Evolutionary conservation across 2,329 filamentous ascomycete genomes (phyloP).

Genomic region (Fusarium gaditjirri): DNA sequence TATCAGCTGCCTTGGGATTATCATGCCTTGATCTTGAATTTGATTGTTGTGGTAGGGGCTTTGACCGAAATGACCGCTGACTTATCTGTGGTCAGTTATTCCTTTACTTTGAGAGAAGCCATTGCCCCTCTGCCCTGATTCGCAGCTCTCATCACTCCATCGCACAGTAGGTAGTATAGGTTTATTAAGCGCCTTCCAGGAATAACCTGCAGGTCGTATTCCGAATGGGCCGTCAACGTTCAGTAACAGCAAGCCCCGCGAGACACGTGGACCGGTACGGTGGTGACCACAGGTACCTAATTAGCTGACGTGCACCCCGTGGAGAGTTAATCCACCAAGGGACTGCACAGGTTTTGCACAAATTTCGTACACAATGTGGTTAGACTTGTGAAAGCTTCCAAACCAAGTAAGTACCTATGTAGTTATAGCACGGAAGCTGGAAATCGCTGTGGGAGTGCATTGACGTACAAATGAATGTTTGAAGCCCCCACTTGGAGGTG

Average conservation of each 20-base stretch:
- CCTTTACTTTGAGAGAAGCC: background rate
- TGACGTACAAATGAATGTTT: slow-evolving; percentile 33
- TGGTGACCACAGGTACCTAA: background rate
- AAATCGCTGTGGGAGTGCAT: slow-evolving; percentile 24
- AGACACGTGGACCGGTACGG: slow-evolving; percentile 33
- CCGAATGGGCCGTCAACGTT: slow-evolving; percentile 10
- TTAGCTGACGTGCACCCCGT: slow-evolving; percentile 22
- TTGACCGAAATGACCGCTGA: slow-evolving; percentile 6
- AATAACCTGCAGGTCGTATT: slow-evolving; percentile 7
- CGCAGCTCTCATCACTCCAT: background rate
- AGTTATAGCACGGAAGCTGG: background rate
- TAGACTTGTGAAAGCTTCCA: slow-evolving; percentile 14
- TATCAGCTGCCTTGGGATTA: background rate
- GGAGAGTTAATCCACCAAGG: background rate
- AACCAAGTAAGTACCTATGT: background rate
- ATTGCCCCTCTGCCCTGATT: background rate
- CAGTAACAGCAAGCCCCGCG: slow-evolving; percentile 2
- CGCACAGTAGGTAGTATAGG: background rate
- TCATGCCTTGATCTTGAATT: background rate
- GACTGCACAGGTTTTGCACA: slow-evolving; percentile 14
- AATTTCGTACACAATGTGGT: slow-evolving; percentile 6
- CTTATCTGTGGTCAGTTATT: background rate
- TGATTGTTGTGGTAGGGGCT: background rate
- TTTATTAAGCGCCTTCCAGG: background rate
- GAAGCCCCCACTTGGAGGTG: slow-evolving; percentile 20